These are phyloP conservation scores for Blastobotrys terrestris DNA, from an alignment of 805 yeast genomes.

Conservation along the genomic window DNA sequence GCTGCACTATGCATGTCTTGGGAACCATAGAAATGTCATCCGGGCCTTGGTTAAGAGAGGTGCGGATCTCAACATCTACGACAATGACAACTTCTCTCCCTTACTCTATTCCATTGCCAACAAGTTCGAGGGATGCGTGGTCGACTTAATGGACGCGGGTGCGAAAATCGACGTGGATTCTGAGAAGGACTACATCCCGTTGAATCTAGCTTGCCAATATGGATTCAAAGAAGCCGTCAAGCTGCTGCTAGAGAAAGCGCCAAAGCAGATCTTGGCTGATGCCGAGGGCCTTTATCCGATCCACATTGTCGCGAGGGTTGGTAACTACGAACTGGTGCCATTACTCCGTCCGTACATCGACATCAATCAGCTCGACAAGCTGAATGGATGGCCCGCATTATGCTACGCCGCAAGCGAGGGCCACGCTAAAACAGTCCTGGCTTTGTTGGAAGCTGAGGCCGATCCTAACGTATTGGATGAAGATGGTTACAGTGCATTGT, in stretches of 20 bases:
- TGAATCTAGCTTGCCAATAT: conserved; percentile 82
- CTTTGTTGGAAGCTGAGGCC: conserved; percentile 69
- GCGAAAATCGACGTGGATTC: conserved; percentile 34
- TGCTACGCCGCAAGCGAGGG: conserved; percentile 89
- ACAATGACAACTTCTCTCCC: conserved; percentile 58
- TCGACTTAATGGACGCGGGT: conserved; percentile 44
- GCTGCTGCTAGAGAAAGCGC: conserved; percentile 44
- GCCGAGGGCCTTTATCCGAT: conserved; percentile 84
- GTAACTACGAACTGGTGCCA: conserved; percentile 63
- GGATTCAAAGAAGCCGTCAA: conserved; percentile 71
- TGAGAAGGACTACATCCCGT: conserved; percentile 44
- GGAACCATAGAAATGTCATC: conserved; percentile 42
- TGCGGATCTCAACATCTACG: conserved; percentile 32
- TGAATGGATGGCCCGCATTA: conserved; percentile 90
- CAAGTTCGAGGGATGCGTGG: conserved; percentile 51
- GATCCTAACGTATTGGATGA: conserved; percentile 64
- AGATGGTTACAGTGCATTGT: conserved; percentile 71
- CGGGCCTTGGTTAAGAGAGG: conserved; percentile 37
- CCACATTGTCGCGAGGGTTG: conserved; percentile 83
- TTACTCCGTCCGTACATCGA: conserved; percentile 55
- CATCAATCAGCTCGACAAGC: conserved; percentile 72
- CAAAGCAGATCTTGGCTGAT: conserved; percentile 44
- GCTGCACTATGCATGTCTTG: conserved; percentile 73
- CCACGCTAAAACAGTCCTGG: conserved; percentile 60
- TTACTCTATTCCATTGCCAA: conserved; percentile 70